Base-by-base conservation (phyloP, 306 rosid species). In the Prunus mume region DNA sequence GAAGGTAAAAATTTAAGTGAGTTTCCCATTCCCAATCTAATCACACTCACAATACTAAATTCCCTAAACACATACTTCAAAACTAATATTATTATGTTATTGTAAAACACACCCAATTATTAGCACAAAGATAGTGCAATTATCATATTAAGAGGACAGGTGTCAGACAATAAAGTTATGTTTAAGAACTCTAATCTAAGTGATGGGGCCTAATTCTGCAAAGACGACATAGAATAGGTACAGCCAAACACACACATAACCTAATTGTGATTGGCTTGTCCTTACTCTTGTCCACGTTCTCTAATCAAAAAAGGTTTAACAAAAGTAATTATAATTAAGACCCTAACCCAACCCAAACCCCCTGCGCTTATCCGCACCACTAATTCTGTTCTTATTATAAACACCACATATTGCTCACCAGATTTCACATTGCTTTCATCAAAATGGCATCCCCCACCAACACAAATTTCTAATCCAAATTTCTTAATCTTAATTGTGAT, bases 221-320 rank as follows among this genome's bases (percentile, higher is more conserved):
- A 52, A 51, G 5, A 3, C 15, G n/a, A 18, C 45, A 30, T 30
- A 30, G 20, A 66, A 15, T 9, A 11, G 73, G 73, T 70, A 83
- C 89, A 81, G 71, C 82, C 67, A 54, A 79, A 74, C 73, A 79
- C 85, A 73, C 93, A 89, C 88, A 79, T 73, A 79, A 68, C 77
- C 78, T 54, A 30, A 74, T 9, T 71, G 46, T 77, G 74, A 87
- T 92, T 87, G 91, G 90, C 56, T 82, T 86, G 87, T 86, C 85
- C 79, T 83, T 80, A 54, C 64, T 75, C 60, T 69, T 75, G 12
- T 83, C 74, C 86, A 76, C 69, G 63, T 76, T 76, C 76, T 82
- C 69, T 12, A 76, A 79, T 65, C 8, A 51, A 38, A 74, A 73
- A 63, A 72, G 10, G 17, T 19, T 60, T 38, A 76, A 45, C 77